A percentile compares a stretch with the other conserved stretches of the same genome.
These are phyloP conservation scores for Eremomyces bilateralis DNA, from an alignment of 495 filamentous ascomycete genomes.

Conservation along the genomic window DNA sequence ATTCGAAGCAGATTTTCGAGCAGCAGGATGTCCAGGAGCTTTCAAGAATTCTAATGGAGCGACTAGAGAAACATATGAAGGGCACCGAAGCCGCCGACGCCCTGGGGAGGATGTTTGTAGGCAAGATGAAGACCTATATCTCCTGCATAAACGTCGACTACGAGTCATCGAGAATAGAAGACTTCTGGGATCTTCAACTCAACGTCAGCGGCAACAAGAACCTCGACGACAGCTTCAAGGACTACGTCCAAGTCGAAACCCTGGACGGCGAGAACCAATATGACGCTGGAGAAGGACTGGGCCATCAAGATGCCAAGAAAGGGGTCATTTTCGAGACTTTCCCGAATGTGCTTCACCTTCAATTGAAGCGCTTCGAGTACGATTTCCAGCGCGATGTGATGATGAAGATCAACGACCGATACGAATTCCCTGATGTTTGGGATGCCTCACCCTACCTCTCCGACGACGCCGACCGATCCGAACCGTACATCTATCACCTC, in stretches of 20 bases:
- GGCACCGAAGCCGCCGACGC: constrained; percentile 87
- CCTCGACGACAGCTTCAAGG: constrained; percentile 80
- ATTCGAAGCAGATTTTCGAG: constrained; percentile 92
- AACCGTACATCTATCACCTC: constrained; percentile 75
- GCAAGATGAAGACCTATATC: constrained; percentile 95
- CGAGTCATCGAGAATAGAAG: constrained; percentile 81
- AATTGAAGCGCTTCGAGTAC: constrained; percentile 96
- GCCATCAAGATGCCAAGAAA: constrained; percentile 89
- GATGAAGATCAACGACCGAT: constrained; percentile 98
- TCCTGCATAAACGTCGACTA: constrained; percentile 97
- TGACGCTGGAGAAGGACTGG: constrained; percentile 71
- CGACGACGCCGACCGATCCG: constrained; percentile 65
- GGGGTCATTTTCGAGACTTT: constrained; percentile 94
- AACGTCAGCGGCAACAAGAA: constrained; percentile 89
- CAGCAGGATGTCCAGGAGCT: constrained; percentile 98
- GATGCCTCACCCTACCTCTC: constrained; percentile 79
- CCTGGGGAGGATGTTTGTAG: constrained; percentile 74
- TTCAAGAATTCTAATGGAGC: constrained; percentile 89
- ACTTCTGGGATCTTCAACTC: constrained; percentile 97
- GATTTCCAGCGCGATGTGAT: constrained; percentile 86
- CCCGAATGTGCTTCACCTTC: constrained; percentile 82
- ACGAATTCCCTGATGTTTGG: constrained; percentile 87
- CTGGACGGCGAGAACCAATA: constrained; percentile 98
- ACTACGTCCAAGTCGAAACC: constrained; percentile 90
- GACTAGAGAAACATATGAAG: constrained; percentile 93